Percentiles rank a stretch among this genome's conserved stretches.
Conservation (phyloP, 2,329 filamentous ascomycete species). For the Huntiella omanensis region DNA sequence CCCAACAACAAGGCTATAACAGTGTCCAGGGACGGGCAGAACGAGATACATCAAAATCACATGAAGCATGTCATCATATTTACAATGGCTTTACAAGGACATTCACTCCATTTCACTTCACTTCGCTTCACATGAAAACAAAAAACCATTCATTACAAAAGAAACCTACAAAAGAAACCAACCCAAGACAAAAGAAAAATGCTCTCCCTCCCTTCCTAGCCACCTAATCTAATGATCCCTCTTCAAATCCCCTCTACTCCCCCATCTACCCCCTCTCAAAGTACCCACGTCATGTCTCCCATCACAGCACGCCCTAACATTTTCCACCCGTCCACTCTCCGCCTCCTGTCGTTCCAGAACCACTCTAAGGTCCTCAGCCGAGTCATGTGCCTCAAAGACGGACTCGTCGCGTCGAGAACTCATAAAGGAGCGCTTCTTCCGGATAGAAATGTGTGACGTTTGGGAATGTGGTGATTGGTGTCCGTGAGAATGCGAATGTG, state of each 20-base stretch:
- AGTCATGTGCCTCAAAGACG: slow-evolving; percentile 48
- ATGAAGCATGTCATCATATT: too few species aligned
- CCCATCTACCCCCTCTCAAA: slow-evolving; percentile 24
- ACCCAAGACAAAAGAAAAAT: too few species aligned
- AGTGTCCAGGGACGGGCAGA: too few species aligned
- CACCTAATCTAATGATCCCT: neutral
- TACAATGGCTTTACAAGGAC: too few species aligned
- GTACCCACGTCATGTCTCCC: slow-evolving; percentile 68
- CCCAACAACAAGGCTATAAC: too few species aligned
- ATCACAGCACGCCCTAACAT: slow-evolving; percentile 93
- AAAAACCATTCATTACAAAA: too few species aligned
- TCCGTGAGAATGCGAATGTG: neutral
- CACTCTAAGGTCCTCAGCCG: slow-evolving; percentile 63
- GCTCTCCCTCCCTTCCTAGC: too few species aligned
- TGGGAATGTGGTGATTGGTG: too few species aligned
- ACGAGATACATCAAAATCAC: too few species aligned
- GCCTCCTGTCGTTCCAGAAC: slow-evolving; percentile 63
- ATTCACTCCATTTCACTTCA: too few species aligned
- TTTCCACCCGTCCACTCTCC: slow-evolving; percentile 68
- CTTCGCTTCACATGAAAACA: too few species aligned
- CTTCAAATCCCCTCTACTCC: slow-evolving; percentile 11
- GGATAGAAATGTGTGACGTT: neutral
- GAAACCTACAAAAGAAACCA: too few species aligned
- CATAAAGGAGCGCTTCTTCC: slow-evolving; percentile 9
- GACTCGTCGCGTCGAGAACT: slow-evolving; percentile 27